phyloP scores from a whole-genome alignment of 2,329 filamentous ascomycete genomes.

The Sclerotinia borealis region DNA sequence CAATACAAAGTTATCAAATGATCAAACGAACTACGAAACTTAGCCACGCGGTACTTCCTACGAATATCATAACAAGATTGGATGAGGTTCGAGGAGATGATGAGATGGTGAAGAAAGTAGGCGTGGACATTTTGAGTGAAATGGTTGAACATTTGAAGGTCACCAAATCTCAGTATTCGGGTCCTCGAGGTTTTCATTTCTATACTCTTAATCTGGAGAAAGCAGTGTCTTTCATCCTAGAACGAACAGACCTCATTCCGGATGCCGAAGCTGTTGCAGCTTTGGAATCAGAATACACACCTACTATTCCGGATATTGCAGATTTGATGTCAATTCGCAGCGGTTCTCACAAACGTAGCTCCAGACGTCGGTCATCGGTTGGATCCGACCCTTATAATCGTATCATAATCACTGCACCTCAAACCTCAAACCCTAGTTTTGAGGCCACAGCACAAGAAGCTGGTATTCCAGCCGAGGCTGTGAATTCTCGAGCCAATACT shows the following conservation, averaged over 20 bases:
- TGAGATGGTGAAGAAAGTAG: slow-evolving; percentile 72
- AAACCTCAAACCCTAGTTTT: slow-evolving; percentile 54
- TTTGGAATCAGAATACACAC: slow-evolving; percentile 38
- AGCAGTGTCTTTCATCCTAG: slow-evolving; percentile 86
- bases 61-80: slow-evolving; percentile 61
- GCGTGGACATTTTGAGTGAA: slow-evolving; percentile 77
- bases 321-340: slow-evolving; percentile 28
- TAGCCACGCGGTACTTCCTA: slow-evolving; percentile 79
- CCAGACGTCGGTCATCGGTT: slow-evolving; percentile 44
- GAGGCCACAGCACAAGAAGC: slow-evolving; percentile 74
- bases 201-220: slow-evolving; percentile 97
- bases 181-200: slow-evolving; percentile 84
- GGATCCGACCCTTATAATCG: slow-evolving; percentile 84
- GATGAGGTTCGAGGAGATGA: slow-evolving; percentile 72
- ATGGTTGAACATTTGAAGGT: slow-evolving; percentile 72
- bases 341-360: slow-evolving; percentile 9
- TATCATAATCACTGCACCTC: slow-evolving; percentile 67
- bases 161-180: slow-evolving; percentile 47
- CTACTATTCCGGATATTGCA: slow-evolving; percentile 25
- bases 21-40: slow-evolving; percentile 90
- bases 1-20: slow-evolving; percentile 95
- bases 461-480: slow-evolving; percentile 63
- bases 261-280: slow-evolving; percentile 38
- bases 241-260: slow-evolving; percentile 78
- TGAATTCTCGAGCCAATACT: slow-evolving; percentile 77